Evolutionary conservation across 805 yeast species (phyloP), one percentile per base, ranked within the genome.

Genomic region (Metschnikowia chrysomelidarum): DNA sequence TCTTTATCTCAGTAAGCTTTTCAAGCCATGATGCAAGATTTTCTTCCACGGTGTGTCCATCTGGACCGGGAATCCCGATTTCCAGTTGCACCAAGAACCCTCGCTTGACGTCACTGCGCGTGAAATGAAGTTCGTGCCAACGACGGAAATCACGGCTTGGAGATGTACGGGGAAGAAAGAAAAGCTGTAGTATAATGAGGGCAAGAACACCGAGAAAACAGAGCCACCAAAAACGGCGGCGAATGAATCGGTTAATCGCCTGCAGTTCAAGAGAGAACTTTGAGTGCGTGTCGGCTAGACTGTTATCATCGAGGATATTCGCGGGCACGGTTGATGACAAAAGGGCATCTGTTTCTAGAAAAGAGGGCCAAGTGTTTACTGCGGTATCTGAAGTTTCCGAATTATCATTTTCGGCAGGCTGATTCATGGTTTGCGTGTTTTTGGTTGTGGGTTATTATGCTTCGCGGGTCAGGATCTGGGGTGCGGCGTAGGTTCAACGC

Each of bases 91-190:
- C 62, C 32, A 85, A 53, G 45, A 72, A 80, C 13, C 76, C 57
- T 21, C 96, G 67, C 46, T 83, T 79, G 19, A 83, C 70, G 44
- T 88, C 96, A 7, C 78, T 71, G 36, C 70, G 71, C 2, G 95
- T 80, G 31, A 86, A 54, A 34, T 66, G 72, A 22, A 78, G 71
- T 20, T 81, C 79, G 58, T 87, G 86, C 45, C 86, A 57, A 32
- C 96, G 63, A 49, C 91, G 72, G 50, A 84, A 76, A 57, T 89
- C 96, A 45, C 95, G 65, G 32, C 83, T 77, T 13, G 87, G 63
- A 2, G 95, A 85, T 1, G 97, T 86, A 38, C 96, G 60, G 2
- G 96, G 96, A 11, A 87, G 65, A 54, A 88, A 88, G 0, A 82
- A 76, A 32, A 86, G 64, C 25, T 84, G 76, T 53, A 84, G 78